A percentile compares a stretch with the other conserved stretches of the same genome.
Conservation (phyloP, 306 rosid species). For the Casuarina cunninghamiana region DNA sequence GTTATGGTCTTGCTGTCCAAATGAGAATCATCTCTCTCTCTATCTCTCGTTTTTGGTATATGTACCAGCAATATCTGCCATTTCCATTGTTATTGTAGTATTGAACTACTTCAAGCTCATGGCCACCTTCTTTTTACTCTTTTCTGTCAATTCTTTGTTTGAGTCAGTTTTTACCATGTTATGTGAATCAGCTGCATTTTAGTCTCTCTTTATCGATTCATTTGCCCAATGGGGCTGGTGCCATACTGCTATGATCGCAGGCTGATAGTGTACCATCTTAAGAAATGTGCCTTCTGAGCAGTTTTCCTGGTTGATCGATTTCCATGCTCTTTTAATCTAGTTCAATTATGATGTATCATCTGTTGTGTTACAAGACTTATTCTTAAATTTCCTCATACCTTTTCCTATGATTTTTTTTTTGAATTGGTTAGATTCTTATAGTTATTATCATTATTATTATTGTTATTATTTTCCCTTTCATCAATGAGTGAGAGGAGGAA, state of each 20-base stretch:
- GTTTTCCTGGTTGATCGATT: too few relatives aligned
- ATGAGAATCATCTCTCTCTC: background rate
- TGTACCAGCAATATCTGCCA: too few relatives aligned
- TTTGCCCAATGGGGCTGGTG: too few relatives aligned
- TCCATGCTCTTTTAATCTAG: background rate
- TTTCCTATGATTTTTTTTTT: background rate
- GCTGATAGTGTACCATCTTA: too few relatives aligned
- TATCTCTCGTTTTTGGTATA: background rate
- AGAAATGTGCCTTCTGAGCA: too few relatives aligned
- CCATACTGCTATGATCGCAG: too few relatives aligned
- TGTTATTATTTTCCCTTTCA: background rate
- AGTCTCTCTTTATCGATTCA: too few relatives aligned
- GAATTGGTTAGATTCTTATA: background rate
- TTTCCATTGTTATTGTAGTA: too few relatives aligned
- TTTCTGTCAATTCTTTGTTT: background rate
- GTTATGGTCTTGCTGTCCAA: background rate
- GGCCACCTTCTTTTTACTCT: background rate
- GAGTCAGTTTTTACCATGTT: background rate
- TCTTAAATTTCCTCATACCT: background rate
- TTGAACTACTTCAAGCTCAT: background rate
- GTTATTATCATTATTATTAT: too few relatives aligned
- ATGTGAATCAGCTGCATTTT: background rate
- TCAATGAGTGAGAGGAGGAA: background rate
- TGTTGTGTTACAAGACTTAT: background rate
- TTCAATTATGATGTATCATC: background rate